Evolutionary conservation across 2,329 filamentous ascomycete genomes (phyloP).

Genomic region (Aspergillus amoenus): DNA sequence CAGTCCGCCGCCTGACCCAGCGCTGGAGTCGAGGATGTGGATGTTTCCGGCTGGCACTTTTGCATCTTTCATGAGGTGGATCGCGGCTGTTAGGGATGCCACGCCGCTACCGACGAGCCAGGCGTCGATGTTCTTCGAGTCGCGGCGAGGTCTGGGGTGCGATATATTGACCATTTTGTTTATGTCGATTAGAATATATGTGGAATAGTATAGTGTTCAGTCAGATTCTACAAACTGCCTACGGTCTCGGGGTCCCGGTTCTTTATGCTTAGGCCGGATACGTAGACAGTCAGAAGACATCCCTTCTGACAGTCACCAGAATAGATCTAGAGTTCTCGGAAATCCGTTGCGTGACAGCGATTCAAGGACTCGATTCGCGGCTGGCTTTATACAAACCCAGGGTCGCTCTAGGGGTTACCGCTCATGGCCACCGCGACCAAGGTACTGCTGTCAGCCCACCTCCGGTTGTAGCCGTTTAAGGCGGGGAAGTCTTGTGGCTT

Average conservation of each 20-base stretch:
- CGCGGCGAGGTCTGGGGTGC: neutral
- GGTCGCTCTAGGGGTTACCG: neutral
- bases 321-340: neutral
- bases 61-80: conserved; percentile 38
- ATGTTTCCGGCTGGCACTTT: conserved; percentile 33
- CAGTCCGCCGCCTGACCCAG: conserved; percentile 33
- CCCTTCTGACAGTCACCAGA: neutral
- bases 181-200: too few species aligned
- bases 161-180: neutral
- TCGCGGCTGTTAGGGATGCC: conserved; percentile 35
- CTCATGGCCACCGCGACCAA: neutral
- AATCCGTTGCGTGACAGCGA: neutral
- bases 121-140: conserved; percentile 21
- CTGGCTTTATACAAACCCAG: neutral
- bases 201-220: too few species aligned
- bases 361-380: neutral
- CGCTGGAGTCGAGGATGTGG: conserved; percentile 35
- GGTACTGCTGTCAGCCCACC: neutral
- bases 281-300: neutral
- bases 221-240: too few species aligned
- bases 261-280: neutral
- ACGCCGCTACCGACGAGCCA: conserved; percentile 41
- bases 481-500: too few species aligned
- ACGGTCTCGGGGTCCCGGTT: neutral
- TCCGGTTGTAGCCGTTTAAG: too few species aligned